These are phyloP conservation scores for Candida pseudoviswanathii DNA, from an alignment of 1,139 yeast species.

Conservation along the genomic window DNA sequence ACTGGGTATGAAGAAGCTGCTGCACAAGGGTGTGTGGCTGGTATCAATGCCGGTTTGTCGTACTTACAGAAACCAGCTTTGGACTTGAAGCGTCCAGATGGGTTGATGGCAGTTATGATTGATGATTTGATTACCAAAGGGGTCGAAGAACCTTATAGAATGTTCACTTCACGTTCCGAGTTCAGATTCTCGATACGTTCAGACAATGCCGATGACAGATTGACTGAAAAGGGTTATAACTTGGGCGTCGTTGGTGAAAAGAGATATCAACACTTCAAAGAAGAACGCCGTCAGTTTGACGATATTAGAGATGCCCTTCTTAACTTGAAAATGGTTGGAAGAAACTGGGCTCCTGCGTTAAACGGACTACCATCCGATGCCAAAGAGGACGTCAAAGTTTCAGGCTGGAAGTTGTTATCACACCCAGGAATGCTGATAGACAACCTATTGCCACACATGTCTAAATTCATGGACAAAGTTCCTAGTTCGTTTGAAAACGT, in stretches of 20 bases:
- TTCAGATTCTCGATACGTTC: conserved; percentile 87
- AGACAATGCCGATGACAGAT: conserved; percentile 88
- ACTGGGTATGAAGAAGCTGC: conserved; percentile 99
- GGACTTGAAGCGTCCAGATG: conserved; percentile 72
- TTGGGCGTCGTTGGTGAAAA: conserved; percentile 67
- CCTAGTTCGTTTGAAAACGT: conserved; percentile 31
- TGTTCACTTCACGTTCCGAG: conserved; percentile 97
- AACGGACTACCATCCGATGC: conserved; percentile 51
- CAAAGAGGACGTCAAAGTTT: conserved; percentile 31
- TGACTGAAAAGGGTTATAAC: conserved; percentile 68
- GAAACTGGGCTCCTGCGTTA: conserved; percentile 61
- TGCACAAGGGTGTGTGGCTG: conserved; percentile 94
- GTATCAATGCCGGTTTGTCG: conserved; percentile 83
- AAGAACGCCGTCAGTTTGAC: conserved; percentile 51
- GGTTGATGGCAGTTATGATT: conserved; percentile 87
- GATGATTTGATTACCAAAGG: conserved; percentile 96
- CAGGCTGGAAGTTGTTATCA: conserved; percentile 49
- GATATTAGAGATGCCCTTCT: conserved; percentile 49
- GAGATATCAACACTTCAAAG: conserved; percentile 54
- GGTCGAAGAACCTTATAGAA: conserved; percentile 94
- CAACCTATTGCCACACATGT: conserved; percentile 36
- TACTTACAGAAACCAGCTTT: conserved; percentile 46
- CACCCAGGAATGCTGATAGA: conserved; percentile 37
- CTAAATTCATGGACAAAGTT: conserved; percentile 17
- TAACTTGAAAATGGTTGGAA: conserved; percentile 50